Conservation (phyloP, 306 rosid species). For the Spatholobus suberectus region DNA sequence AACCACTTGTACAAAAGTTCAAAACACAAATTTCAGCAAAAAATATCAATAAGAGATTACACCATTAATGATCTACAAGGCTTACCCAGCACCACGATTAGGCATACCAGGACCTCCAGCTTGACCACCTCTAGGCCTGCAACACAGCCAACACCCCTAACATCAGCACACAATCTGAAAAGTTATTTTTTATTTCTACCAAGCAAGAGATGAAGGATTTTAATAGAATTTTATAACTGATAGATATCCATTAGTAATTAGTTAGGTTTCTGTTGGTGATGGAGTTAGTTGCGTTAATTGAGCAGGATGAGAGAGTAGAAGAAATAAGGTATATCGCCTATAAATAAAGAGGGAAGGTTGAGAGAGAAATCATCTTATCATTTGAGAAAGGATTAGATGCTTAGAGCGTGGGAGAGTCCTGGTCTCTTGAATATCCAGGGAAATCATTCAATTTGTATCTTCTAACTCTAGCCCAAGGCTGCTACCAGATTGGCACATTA, state of each 20-base stretch:
- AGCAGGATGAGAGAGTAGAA: background rate
- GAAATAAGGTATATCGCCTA: background rate
- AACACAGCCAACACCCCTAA: background rate
- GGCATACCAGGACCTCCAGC: slow-evolving; percentile 50
- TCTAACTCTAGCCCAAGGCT: background rate
- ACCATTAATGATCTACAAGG: background rate
- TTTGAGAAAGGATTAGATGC: background rate
- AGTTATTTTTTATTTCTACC: background rate
- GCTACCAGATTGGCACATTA: background rate
- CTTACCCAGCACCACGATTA: slow-evolving; percentile 75
- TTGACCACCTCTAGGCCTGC: slow-evolving; percentile 71
- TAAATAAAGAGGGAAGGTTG: background rate
- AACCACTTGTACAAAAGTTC: background rate
- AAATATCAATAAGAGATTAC: background rate
- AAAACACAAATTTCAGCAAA: background rate
- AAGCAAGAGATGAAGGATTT: background rate
- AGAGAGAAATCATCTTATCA: background rate
- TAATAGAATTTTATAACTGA: background rate
- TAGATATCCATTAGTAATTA: background rate
- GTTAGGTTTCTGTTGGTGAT: background rate
- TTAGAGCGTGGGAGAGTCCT: background rate
- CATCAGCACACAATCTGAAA: slow-evolving; percentile 28
- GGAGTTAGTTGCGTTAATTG: background rate
- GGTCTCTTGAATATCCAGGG: background rate
- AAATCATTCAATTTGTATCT: background rate